Percentiles rank a stretch among this genome's conserved stretches.
Conservation (phyloP, 345 rosid species). For the Jatropha curcas region DNA sequence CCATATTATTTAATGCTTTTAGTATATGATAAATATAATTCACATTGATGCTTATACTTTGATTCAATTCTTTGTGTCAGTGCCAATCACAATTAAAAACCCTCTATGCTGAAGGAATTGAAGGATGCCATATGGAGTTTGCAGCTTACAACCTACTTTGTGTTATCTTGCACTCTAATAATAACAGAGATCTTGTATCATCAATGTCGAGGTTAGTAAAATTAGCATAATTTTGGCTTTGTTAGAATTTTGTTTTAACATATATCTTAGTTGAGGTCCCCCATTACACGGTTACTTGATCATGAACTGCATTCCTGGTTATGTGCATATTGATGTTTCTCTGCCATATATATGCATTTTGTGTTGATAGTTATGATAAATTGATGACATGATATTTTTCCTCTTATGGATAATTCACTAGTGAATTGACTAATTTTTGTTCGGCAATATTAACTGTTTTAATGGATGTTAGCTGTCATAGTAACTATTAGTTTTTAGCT, state of each 20-base stretch:
- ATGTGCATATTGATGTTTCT: neutral
- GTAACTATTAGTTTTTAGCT: too few species aligned
- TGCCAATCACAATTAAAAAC: conserved; percentile 93
- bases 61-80: conserved; percentile 44
- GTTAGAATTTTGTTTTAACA: neutral
- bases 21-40: neutral
- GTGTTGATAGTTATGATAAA: neutral
- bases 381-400: neutral
- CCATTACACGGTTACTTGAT: neutral
- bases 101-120: conserved; percentile 89
- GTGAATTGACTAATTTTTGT: neutral
- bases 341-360: neutral
- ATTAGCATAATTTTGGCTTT: neutral
- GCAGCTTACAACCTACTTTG: conserved; percentile 88
- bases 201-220: conserved; percentile 85
- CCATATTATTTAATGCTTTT: neutral
- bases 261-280: neutral
- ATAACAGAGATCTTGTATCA: conserved; percentile 77
- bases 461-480: too few species aligned
- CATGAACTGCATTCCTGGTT: neutral
- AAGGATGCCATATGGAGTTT: conserved; percentile 89
- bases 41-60: neutral
- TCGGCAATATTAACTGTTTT: too few species aligned
- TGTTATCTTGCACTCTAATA: conserved; percentile 85
- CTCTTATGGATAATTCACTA: neutral